Base-by-base conservation (phyloP, 140 eudicot species). In the Cichorium intybus region DNA sequence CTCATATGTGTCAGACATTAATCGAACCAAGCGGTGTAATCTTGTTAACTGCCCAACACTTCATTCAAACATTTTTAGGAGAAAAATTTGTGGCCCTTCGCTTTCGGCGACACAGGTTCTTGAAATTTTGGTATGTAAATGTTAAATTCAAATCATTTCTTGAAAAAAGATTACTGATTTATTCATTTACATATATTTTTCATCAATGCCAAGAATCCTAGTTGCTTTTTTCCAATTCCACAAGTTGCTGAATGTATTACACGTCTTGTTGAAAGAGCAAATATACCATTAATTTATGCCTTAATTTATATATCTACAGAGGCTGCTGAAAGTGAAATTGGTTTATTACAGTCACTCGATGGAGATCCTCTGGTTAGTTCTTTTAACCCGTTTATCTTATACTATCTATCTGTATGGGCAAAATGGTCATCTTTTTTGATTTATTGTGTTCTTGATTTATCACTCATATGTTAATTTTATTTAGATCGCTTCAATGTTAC, bases 301-400 rank as follows among this genome's bases (percentile, higher is more conserved):
- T n/a, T n/a, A n/a, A n/a, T n/a, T 60, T 93, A 93, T 84, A 94
- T 93, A 47, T 93, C 97, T 43, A 93, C 99, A 1, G 99, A 93
- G 86, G 99, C 97, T 75, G 99, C 97, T 51, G 94, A 84, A 60
- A 93, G 99, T 78, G 99, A 93, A 84, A 93, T 95, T 58, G 85
- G 88, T 49, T 80, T 93, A 60, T 66, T 89, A 70, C 97, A 93
- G 70, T 86, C 99, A 50, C 82, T 88, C 24, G 91, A 86, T 55
- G 95, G 79, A 45, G 97, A 93, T 78, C 4, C 94, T 27, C 99
- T 86, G 99, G 97, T 93, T 54, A 56, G 81, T 70, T 4, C 6
- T 31, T 5, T 55, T 27, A 43, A 28, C 65, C 54, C 27, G 49
- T 18, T 24, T 10, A 14, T 59, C n/a, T 50, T 56, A 28, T 41